Evolutionary conservation across 768 basidiomycete genomes (phyloP).

Genomic region (Podaxis rugospora): DNA sequence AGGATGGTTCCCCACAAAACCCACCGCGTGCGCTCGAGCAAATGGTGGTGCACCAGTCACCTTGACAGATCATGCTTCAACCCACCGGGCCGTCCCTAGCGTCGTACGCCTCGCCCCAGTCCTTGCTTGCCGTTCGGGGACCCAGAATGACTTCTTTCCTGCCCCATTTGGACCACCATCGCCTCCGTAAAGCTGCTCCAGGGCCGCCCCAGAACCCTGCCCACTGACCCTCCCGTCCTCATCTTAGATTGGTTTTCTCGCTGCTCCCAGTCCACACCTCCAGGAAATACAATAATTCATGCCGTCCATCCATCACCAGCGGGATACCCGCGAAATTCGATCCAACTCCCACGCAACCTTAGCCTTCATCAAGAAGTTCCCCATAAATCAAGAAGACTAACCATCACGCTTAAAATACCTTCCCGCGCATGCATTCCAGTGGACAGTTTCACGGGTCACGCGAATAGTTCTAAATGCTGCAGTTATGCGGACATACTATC

Average conservation of each 20-base stretch:
- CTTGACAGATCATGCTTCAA: no score
- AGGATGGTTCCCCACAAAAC: no score
- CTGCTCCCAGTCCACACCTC: not conserved
- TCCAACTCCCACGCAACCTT: not conserved
- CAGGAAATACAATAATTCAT: not conserved
- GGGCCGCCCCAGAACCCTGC: not conserved
- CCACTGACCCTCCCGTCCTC: not conserved
- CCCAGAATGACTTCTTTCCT: not conserved
- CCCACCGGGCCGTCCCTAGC: not conserved
- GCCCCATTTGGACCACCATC: not conserved
- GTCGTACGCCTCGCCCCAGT: not conserved
- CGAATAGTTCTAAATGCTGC: not conserved
- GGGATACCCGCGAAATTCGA: not conserved
- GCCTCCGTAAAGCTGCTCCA: not conserved
- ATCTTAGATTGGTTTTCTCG: not conserved
- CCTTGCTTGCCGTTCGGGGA: not conserved
- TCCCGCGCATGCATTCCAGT: not conserved
- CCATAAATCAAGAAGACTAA: not conserved
- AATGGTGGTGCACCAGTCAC: no score
- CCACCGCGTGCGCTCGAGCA: no score
- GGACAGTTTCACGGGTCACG: not conserved
- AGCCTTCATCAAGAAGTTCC: constrained; percentile 3
- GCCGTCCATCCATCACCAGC: not conserved
- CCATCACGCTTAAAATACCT: not conserved
- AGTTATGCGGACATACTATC: not conserved